Evolutionary conservation across 352 stramenopile species (phyloP), one percentile per base, ranked within the genome.

Genomic region (Pythium myriotylum): DNA sequence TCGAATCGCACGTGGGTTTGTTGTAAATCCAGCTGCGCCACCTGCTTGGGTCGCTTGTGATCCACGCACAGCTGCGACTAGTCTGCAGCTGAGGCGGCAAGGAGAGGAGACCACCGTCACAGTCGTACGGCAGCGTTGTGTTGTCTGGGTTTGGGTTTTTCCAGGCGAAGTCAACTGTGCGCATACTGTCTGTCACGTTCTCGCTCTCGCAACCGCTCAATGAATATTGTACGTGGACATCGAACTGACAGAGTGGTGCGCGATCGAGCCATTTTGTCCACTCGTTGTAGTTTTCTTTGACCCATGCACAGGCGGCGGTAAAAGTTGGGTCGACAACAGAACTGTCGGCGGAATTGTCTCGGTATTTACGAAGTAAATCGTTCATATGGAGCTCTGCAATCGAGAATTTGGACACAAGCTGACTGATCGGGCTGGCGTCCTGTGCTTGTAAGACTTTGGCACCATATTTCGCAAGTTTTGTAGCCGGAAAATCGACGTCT

Each of bases 51-150:
- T n/a, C n/a, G n/a, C n/a, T n/a, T n/a, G n/a, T n/a, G n/a, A n/a
- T n/a, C n/a, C n/a, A n/a, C n/a, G n/a, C n/a, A n/a, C n/a, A n/a
- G n/a, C n/a, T n/a, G n/a, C n/a, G n/a, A n/a, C n/a, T n/a, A n/a
- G n/a, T n/a, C n/a, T n/a, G n/a, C n/a, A n/a, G n/a, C n/a, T n/a
- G n/a, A n/a, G n/a, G n/a, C n/a, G n/a, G n/a, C n/a, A n/a, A n/a
- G n/a, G n/a, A n/a, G n/a, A n/a, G 22, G 14, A 76, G 17, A 3
- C 72, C 79, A 7, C 79, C 76, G 26, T 86, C 79, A 19, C 79
- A 88, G 1, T 66, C 40, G 55, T 76, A 81, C 0, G 79, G 70
- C n/a, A 55, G 26, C 0, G 70, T 72, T 0, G 41, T 52, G 45
- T 86, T 76, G 0, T 58, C 37, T 1, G 79, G 79, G 32, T 82